Conservation (phyloP, 352 stramenopile genomes). For the Globisporangium mamillatum region DNA sequence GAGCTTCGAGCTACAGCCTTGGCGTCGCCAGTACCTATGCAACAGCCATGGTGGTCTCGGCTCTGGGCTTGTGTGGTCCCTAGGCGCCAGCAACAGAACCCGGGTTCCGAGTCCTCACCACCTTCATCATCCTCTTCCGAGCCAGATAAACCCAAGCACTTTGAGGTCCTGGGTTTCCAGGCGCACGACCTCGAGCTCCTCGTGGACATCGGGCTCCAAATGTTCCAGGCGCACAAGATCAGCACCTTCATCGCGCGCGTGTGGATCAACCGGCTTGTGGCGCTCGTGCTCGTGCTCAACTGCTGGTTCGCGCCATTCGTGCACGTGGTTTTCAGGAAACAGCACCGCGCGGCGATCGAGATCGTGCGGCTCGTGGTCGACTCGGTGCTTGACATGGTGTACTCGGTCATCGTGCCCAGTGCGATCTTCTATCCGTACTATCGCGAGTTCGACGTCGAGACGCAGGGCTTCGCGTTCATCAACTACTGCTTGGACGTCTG, state of each 20-base stretch:
- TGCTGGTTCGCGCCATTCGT: conserved; percentile 25
- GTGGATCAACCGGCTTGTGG: conserved; percentile 22
- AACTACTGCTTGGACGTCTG: conserved; percentile 16
- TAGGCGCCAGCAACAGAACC: not conserved
- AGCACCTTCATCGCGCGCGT: conserved; percentile 14
- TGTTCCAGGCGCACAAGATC: conserved; percentile 14
- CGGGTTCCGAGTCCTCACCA: not conserved
- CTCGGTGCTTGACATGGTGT: conserved; percentile 6
- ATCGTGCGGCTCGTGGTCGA: conserved; percentile 9
- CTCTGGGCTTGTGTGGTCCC: not conserved
- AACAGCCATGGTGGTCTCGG: not conserved
- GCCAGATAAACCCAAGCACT: not conserved
- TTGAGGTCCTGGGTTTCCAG: conserved; percentile 6
- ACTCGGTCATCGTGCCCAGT: conserved; percentile 5
- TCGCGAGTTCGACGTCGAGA: conserved; percentile 8
- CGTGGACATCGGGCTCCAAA: conserved; percentile 15
- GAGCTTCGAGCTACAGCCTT: not conserved
- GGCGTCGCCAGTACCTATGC: not conserved
- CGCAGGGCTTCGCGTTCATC: conserved; percentile 7
- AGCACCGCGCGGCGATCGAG: conserved; percentile 10
- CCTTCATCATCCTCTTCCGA: not conserved
- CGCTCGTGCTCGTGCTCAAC: conserved; percentile 22
- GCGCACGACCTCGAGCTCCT: conserved; percentile 8
- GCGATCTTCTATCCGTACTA: conserved; percentile 14
- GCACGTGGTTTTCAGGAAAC: conserved; percentile 1